Base-by-base conservation (phyloP, 352 stramenopile species). In the Elongisporangium senticosum region DNA sequence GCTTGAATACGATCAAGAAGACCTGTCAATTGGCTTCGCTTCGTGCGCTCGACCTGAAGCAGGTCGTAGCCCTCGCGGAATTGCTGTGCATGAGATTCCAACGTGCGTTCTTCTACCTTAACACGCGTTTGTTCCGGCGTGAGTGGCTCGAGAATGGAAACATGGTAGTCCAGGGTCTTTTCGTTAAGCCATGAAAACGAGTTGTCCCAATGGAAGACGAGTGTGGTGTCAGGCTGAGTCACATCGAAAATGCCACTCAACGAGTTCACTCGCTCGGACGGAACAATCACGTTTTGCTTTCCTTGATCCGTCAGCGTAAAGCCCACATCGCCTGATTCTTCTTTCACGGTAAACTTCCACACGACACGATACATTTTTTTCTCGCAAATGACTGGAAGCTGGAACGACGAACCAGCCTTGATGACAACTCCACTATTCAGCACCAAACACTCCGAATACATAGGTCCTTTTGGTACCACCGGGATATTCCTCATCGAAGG, bases 131-230 rank as follows among this genome's bases (percentile, higher is more conserved):
- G 72, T 37, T 72, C 62, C 2, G 53, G 55, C 7, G 71, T 72
- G 28, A 91, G 55, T 10, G 72, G 84, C 51, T 90, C 75, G 13
- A 87, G 70, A 3, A 94, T 70, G 5, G 79, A 86, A 24, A 94
- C 84, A 20, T 92, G 84, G 61, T 94, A 92, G 59, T 92, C 84
- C 40, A 94, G 56, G 1, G 84, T 94, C 63, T 94, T 94, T 54
- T 87, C 80, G 49, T 90, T 89, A 1, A 94, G 68, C 84, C 84
- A 94, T 21, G 82, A 91, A 55, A 92, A 94, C 33, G 78, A 70
- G 53, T 94, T 94, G 61, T 94, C 82, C 84, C 84, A 94, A 40
- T 81, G 72, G 50, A 92, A 94, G 19, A 72, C 19, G 1, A 94
- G 67, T 53, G 72, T 78, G 17, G 70, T 74, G 49, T 64, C 67